phyloP scores from a whole-genome alignment of 441 rosid genomes.

The Euphorbia schlechtendalii region DNA sequence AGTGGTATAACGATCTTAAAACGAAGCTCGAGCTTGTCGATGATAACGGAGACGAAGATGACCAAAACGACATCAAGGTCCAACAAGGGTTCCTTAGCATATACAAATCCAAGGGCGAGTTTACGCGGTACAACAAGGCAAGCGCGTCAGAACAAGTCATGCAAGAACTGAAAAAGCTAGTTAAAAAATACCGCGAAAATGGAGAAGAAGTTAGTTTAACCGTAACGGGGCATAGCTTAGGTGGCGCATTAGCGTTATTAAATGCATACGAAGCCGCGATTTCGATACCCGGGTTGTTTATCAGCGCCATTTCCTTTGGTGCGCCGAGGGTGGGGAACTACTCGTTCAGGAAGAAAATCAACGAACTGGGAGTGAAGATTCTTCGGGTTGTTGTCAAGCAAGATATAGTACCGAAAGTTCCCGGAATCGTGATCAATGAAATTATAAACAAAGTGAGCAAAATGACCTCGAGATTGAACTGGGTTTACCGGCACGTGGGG shows the following conservation, averaged over 20 bases:
- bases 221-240: constrained; percentile 39
- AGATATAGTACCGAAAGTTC: constrained; percentile 41
- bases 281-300: constrained; percentile 20
- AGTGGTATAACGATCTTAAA: constrained; percentile 59
- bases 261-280: constrained; percentile 35
- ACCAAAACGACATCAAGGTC: constrained; percentile 32
- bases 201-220: constrained; percentile 46
- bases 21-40: constrained; percentile 33
- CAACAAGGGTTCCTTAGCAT: constrained; percentile 56
- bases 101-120: constrained; percentile 49
- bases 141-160: constrained; percentile 74
- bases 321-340: constrained; percentile 43
- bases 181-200: constrained; percentile 17
- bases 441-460: constrained; percentile 18
- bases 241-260: constrained; percentile 43
- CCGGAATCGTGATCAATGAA: constrained; percentile 26
- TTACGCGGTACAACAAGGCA: constrained; percentile 47
- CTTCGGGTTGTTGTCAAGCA: constrained; percentile 35
- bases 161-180: constrained; percentile 38
- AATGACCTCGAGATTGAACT: constrained; percentile 21
- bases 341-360: constrained; percentile 31
- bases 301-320: constrained; percentile 36
- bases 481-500: constrained; percentile 43
- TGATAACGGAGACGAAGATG: constrained; percentile 9
- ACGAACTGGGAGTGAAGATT: constrained; percentile 27